Conservation (phyloP, 768 basidiomycete genomes). For the Suillus placidus region DNA sequence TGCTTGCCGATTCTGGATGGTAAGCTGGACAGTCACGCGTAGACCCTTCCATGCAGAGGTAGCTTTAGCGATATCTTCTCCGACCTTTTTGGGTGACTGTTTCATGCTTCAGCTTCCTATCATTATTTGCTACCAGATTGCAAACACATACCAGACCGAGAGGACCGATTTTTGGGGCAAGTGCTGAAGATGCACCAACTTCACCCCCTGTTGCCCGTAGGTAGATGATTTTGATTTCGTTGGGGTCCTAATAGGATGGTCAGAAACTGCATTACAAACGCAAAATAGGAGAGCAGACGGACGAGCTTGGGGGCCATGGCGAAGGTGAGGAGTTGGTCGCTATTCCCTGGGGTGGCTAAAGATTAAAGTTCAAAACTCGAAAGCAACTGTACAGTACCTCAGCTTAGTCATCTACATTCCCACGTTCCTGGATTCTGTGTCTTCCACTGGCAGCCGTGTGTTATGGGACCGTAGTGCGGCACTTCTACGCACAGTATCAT, state of each 20-base stretch:
- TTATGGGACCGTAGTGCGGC: no score
- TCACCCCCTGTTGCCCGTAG: conserved; percentile 98
- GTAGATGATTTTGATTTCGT: conserved; percentile 98
- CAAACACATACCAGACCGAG: conserved; percentile 85
- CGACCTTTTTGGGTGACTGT: conserved; percentile 99
- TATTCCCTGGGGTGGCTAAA: conserved; percentile 8
- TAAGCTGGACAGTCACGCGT: conserved; percentile 97
- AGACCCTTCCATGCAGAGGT: conserved; percentile 99
- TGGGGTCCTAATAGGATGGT: conserved; percentile 74
- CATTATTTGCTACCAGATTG: conserved; percentile 2
- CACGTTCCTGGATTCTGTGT: neutral
- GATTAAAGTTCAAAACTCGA: conserved; percentile 9
- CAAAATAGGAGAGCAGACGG: conserved; percentile 25
- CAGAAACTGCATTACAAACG: neutral
- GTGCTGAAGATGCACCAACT: conserved; percentile 97
- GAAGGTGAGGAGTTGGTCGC: conserved; percentile 31
- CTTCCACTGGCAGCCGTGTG: no score
- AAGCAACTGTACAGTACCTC: conserved; percentile 11
- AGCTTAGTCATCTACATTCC: neutral
- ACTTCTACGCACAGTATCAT: no score
- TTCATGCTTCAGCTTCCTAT: conserved; percentile 18
- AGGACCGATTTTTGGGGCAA: conserved; percentile 99
- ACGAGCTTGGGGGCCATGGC: conserved; percentile 82
- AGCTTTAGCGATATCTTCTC: conserved; percentile 99
- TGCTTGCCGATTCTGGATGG: conserved; percentile 99